Evolutionary conservation across 2,329 filamentous ascomycete species (phyloP).

Genomic region (Rhinocladiella mackenziei): DNA sequence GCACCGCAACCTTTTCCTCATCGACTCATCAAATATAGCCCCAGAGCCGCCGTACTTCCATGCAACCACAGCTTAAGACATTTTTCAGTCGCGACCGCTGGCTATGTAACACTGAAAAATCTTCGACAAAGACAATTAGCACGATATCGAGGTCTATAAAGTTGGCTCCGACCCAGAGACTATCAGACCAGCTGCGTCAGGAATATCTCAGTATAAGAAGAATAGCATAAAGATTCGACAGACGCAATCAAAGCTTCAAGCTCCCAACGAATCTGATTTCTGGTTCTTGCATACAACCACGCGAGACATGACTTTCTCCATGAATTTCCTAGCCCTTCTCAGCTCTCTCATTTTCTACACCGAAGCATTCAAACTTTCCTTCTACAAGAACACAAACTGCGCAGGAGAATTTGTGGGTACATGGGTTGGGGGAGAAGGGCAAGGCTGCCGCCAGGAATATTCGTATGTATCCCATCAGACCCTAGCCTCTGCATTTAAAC

Average conservation of each 20-base stretch:
- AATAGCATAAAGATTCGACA: background rate
- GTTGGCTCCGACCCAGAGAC: background rate
- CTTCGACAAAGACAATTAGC: background rate
- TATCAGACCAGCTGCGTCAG: background rate
- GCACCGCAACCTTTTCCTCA: background rate
- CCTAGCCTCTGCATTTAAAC: background rate
- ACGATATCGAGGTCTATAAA: background rate
- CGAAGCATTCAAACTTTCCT: slow-evolving; percentile 2
- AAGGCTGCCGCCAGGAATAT: slow-evolving; percentile 3
- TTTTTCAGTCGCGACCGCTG: background rate
- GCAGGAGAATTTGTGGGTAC: slow-evolving; percentile 1
- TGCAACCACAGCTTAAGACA: background rate
- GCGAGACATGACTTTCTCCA: slow-evolving; percentile 1
- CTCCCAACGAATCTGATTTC: background rate
- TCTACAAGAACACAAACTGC: slow-evolving; percentile 6
- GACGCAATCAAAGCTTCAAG: background rate
- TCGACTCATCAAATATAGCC: background rate
- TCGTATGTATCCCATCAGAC: background rate
- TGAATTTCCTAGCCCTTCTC: background rate
- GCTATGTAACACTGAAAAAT: background rate
- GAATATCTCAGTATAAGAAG: background rate
- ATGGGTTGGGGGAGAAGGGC: slow-evolving; percentile 3
- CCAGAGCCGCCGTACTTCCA: slow-evolving; percentile 1
- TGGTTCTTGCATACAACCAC: background rate
- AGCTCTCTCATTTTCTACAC: background rate